A percentile compares a stretch with the other conserved stretches of the same genome.
phyloP scores from a whole-genome alignment of 306 rosid species.

The Abrus precatorius region DNA sequence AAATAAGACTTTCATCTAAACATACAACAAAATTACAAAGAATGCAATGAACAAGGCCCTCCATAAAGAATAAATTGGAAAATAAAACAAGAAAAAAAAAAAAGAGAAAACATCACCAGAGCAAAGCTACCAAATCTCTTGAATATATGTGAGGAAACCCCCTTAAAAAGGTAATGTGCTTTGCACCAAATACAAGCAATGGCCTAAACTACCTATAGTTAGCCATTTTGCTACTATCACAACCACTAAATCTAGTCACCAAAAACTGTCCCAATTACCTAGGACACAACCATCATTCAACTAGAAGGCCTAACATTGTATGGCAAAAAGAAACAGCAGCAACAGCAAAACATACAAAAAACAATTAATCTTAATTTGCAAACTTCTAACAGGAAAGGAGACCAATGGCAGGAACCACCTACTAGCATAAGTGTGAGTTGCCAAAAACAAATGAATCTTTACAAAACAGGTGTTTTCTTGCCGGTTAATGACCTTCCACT shows the following conservation, averaged over 20 bases:
- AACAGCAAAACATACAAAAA: background rate
- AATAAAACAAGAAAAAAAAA: background rate
- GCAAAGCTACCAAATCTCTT: background rate
- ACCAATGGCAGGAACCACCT: slow-evolving; percentile 38
- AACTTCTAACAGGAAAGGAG: slow-evolving; percentile 32
- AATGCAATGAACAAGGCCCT: background rate
- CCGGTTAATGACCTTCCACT: slow-evolving; percentile 36
- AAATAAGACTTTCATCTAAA: background rate
- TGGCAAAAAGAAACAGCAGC: slow-evolving; percentile 15
- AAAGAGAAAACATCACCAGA: background rate
- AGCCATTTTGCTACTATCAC: background rate
- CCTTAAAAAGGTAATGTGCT: background rate
- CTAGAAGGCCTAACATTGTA: background rate
- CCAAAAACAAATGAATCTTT: slow-evolving; percentile 32
- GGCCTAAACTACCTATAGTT: background rate
- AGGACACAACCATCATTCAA: slow-evolving; percentile 17
- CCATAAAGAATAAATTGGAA: background rate
- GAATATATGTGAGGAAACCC: background rate
- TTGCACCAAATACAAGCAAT: background rate
- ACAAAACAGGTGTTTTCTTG: slow-evolving; percentile 47
- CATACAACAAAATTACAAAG: background rate
- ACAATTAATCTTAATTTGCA: slow-evolving; percentile 19
- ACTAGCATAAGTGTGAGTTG: slow-evolving; percentile 43
- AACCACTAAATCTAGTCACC: background rate
- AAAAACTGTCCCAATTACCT: background rate